phyloP scores from a whole-genome alignment of 2,329 filamentous ascomycete species.

The Phaeosphaeria sp. region DNA sequence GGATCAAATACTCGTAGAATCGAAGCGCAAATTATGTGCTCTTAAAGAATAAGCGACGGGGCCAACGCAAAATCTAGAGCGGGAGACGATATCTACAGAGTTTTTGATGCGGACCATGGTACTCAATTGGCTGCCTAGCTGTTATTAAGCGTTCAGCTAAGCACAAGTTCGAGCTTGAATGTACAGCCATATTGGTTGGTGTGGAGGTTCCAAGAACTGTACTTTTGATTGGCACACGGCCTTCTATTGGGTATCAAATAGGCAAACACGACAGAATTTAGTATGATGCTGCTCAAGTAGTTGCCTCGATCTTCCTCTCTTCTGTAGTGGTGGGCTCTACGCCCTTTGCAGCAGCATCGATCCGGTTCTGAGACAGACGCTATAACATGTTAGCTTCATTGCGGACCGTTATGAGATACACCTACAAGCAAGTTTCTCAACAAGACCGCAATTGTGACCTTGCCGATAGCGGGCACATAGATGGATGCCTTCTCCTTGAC shows the following conservation, averaged over 20 bases:
- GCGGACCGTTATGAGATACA: slow-evolving; percentile 20
- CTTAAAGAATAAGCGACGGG: too few species aligned
- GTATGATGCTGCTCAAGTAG: slow-evolving; percentile 2
- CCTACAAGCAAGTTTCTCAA: slow-evolving; percentile 86
- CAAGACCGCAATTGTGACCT: slow-evolving; percentile 93
- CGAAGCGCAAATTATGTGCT: too few species aligned
- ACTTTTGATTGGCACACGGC: slow-evolving; percentile 20
- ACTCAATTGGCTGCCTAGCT: too few species aligned
- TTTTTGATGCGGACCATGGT: too few species aligned
- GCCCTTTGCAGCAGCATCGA: slow-evolving; percentile 39
- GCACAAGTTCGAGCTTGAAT: not conserved
- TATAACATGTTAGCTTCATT: slow-evolving; percentile 28
- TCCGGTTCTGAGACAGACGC: slow-evolving; percentile 55
- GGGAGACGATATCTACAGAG: too few species aligned
- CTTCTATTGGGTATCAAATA: slow-evolving; percentile 39
- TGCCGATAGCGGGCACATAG: slow-evolving; percentile 95
- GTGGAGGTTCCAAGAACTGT: too few species aligned
- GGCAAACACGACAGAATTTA: not conserved
- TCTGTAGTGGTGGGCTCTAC: slow-evolving; percentile 22
- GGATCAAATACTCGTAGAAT: too few species aligned
- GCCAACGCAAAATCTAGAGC: too few species aligned
- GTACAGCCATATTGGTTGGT: not conserved
- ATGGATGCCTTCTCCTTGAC: slow-evolving; percentile 96
- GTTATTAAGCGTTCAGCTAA: not conserved
- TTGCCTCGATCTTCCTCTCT: slow-evolving; percentile 22